Conservation (phyloP, 139 green algal species). For the Chlorella sp. region DNA sequence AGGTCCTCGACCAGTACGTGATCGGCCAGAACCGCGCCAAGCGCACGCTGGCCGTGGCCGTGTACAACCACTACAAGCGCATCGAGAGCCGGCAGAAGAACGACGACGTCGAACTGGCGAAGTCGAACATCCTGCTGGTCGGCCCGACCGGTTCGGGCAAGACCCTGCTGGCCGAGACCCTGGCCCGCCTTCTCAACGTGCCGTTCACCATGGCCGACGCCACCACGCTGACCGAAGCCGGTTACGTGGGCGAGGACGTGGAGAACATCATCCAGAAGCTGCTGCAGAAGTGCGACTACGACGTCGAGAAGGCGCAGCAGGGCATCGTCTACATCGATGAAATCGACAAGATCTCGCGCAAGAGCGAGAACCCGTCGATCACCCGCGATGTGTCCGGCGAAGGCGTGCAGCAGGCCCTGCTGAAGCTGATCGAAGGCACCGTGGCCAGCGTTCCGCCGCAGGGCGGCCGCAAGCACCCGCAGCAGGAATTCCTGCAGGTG, state of each 20-base stretch:
- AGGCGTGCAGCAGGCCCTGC: slow-evolving; percentile 92
- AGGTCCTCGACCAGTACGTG: slow-evolving; percentile 65
- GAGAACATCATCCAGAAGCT: slow-evolving; percentile 95
- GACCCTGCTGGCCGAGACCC: slow-evolving; percentile 87
- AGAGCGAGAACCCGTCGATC: slow-evolving; percentile 55
- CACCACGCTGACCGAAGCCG: slow-evolving; percentile 94
- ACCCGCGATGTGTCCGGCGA: slow-evolving; percentile 94
- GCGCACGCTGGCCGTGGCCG: slow-evolving; percentile 70
- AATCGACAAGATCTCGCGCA: slow-evolving; percentile 52
- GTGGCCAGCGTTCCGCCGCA: slow-evolving; percentile 95
- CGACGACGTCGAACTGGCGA: slow-evolving; percentile 83
- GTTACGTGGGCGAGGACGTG: slow-evolving; percentile 97
- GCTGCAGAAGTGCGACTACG: slow-evolving; percentile 50
- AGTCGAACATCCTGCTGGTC: slow-evolving; percentile 93
- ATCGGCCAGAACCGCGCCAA: slow-evolving; percentile 76
- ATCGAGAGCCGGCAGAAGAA: slow-evolving; percentile 38
- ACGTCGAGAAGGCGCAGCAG: slow-evolving; percentile 39
- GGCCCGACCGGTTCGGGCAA: slow-evolving; percentile 79
- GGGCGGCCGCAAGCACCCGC: slow-evolving; percentile 82
- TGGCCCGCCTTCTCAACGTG: slow-evolving; percentile 85
- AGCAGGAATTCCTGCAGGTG: slow-evolving; percentile 53
- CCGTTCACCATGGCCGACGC: slow-evolving; percentile 94
- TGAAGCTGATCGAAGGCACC: slow-evolving; percentile 89
- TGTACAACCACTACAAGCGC: slow-evolving; percentile 89
- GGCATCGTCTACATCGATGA: slow-evolving; percentile 97